Evolutionary conservation across 225 moss, liverwort and hornwort species (phyloP).

Genomic region (Physcomitrellopsis africana): DNA sequence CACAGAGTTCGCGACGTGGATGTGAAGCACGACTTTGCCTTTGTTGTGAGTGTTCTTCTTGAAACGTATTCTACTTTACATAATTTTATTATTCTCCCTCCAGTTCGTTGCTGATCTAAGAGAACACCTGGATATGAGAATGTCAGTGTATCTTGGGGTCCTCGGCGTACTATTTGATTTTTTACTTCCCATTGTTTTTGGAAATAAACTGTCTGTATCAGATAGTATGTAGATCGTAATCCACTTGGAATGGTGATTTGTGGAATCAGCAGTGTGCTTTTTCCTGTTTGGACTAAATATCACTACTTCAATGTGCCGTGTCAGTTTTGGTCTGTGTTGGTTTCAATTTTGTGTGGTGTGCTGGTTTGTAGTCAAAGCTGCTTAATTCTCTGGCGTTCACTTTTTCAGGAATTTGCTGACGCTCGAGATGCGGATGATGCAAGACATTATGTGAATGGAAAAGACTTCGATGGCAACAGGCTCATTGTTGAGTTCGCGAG

Average conservation of each 20-base stretch:
- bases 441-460: conserved; percentile 93
- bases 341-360: background rate
- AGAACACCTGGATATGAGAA: too few relatives aligned
- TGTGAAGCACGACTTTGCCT: conserved; percentile 99
- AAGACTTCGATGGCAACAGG: conserved; percentile 97
- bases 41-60: conserved; percentile 76
- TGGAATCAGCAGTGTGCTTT: too few relatives aligned
- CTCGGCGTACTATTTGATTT: too few relatives aligned
- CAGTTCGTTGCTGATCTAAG: too few relatives aligned
- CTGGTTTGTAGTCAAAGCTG: conserved; percentile 27
- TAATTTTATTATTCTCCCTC: background rate
- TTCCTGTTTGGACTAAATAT: background rate
- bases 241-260: too few relatives aligned
- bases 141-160: too few relatives aligned
- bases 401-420: conserved; percentile 88
- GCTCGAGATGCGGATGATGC: conserved; percentile 99
- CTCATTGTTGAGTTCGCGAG: conserved; percentile 98
- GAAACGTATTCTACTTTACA: background rate
- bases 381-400: background rate
- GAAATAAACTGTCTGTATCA: too few relatives aligned
- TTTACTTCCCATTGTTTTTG: too few relatives aligned
- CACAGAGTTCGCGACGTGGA: conserved; percentile 99
- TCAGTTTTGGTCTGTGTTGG: background rate
- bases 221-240: too few relatives aligned
- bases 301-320: background rate